These are phyloP conservation scores for Penicillium freii DNA, from an alignment of 2,329 filamentous ascomycete genomes.

Conservation along the genomic window DNA sequence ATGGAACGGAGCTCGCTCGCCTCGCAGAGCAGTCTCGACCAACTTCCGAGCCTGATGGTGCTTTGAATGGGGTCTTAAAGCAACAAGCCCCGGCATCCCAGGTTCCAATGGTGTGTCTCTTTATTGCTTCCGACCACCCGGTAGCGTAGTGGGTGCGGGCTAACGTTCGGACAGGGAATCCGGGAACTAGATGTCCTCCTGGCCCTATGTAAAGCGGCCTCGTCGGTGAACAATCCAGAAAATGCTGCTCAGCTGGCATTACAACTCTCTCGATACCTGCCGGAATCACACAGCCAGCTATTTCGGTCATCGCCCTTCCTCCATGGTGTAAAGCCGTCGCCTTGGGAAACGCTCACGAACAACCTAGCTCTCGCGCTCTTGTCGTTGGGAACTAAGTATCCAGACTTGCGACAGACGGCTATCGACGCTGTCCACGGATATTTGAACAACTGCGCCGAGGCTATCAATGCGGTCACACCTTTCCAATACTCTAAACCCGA, in stretches of 20 bases:
- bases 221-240: constrained; percentile 66
- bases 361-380: constrained; percentile 78
- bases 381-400: constrained; percentile 72
- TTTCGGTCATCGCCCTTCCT: constrained; percentile 81
- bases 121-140: background rate
- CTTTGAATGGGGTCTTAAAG: constrained; percentile 39
- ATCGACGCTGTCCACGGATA: constrained; percentile 69
- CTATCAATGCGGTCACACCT: constrained; percentile 57
- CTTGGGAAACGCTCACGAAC: constrained; percentile 79
- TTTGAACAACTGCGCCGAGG: constrained; percentile 66
- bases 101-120: constrained; percentile 38
- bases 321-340: constrained; percentile 77
- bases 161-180: constrained; percentile 60
- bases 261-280: constrained; percentile 79
- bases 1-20: constrained; percentile 37
- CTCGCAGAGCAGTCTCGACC: constrained; percentile 34
- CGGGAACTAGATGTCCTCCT: constrained; percentile 90
- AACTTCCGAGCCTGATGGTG: constrained; percentile 26
- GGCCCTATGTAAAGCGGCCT: constrained; percentile 85
- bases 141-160: background rate
- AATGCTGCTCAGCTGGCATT: constrained; percentile 75
- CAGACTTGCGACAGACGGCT: constrained; percentile 64
- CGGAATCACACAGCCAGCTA: constrained; percentile 76
- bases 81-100: constrained; percentile 39
- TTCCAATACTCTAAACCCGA: constrained; percentile 58